A percentile compares a stretch with the other conserved stretches of the same genome.
phyloP scores from a whole-genome alignment of 305 asterid species.

The Fraxinus albicans region DNA sequence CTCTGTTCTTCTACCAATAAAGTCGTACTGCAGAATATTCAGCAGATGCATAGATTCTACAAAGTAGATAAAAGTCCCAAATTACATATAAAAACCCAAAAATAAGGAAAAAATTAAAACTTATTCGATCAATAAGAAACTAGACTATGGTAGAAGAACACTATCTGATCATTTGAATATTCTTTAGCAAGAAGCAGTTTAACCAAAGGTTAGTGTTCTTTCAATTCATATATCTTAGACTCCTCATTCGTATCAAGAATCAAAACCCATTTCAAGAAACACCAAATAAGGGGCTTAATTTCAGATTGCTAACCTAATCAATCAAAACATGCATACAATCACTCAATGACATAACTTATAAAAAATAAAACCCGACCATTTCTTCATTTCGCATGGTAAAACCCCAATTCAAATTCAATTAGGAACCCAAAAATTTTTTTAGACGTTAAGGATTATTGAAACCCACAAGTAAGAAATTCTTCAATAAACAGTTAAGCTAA shows the following conservation, averaged over 20 bases:
- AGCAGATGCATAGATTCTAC: background rate
- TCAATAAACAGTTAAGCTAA: too few species aligned
- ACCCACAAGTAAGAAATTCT: slow-evolving; percentile 13
- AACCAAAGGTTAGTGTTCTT: slow-evolving; percentile 5
- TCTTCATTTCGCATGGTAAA: slow-evolving; percentile 1
- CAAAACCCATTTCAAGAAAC: slow-evolving; percentile 19
- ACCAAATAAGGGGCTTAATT: slow-evolving; percentile 1
- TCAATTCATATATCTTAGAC: background rate
- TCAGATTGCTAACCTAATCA: background rate
- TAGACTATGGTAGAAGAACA: slow-evolving; percentile 2
- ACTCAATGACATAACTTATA: slow-evolving; percentile 18
- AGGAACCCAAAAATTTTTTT: slow-evolving; percentile 5
- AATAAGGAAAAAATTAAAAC: background rate
- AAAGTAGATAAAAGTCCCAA: background rate
- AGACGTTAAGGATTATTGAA: background rate
- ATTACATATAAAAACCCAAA: background rate
- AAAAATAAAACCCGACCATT: slow-evolving; percentile 16
- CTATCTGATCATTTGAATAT: background rate
- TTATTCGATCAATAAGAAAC: background rate
- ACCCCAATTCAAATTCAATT: background rate
- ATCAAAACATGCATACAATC: background rate
- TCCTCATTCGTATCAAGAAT: background rate
- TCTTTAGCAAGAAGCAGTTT: background rate
- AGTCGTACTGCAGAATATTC: background rate
- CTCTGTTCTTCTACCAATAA: background rate